These are phyloP conservation scores for Mallotus nudiflorus DNA, from an alignment of 345 rosid species.

Conservation along the genomic window DNA sequence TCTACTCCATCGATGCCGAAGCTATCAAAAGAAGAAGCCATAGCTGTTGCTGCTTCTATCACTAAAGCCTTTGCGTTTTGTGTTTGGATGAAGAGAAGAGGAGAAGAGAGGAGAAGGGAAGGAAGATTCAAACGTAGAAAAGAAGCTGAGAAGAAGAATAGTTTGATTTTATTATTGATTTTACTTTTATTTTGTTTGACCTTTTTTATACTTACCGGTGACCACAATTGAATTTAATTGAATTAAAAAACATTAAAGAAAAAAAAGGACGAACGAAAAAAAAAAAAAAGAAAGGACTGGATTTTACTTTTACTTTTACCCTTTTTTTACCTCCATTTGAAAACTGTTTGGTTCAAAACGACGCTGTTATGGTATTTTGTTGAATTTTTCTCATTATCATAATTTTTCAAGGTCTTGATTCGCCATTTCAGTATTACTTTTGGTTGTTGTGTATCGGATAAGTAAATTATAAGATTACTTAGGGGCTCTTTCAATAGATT, in stretches of 20 bases:
- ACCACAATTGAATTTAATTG: no score
- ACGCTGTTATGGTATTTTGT: no score
- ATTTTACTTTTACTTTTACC: background rate
- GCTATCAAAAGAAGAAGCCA: conserved; percentile 57
- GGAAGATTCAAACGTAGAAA: conserved; percentile 9
- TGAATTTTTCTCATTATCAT: no score
- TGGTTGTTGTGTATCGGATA: no score
- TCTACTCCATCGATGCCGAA: conserved; percentile 40
- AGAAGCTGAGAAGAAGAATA: background rate
- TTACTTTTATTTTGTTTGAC: background rate
- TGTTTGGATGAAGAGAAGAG: background rate
- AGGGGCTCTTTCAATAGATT: no score
- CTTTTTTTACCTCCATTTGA: background rate
- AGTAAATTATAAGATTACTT: no score
- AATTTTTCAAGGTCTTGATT: no score
- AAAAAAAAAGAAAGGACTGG: background rate
- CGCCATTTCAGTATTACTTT: no score
- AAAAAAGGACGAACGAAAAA: background rate
- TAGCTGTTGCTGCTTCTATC: conserved; percentile 8
- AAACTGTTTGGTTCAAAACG: conserved; percentile 5
- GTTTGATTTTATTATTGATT: background rate
- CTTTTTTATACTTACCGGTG: conserved; percentile 23
- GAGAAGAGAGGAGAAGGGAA: background rate
- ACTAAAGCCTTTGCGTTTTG: background rate
- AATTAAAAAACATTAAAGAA: no score